Evolutionary conservation across 345 rosid genomes (phyloP), one percentile per base, ranked within the genome.

Genomic region (Streptanthus diversifolius): DNA sequence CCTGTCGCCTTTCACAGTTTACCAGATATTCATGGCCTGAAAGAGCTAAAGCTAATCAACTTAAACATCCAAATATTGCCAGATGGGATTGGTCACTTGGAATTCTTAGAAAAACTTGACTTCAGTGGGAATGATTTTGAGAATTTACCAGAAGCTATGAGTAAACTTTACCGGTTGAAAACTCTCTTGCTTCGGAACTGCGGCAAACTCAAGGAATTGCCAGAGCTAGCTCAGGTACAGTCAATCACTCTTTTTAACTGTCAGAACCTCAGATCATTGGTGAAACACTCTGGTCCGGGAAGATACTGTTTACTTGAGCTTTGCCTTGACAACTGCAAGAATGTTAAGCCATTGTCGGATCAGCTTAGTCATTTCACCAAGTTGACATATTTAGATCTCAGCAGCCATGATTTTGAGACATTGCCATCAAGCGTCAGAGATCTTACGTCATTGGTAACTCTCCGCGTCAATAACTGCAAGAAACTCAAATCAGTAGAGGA

Each of bases 261-360:
- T 30, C 53, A 14, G 8, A 72, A 21, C 36, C 70, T 72, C 35
- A 53, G 0, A 30, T 37, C 63, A 1, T 21, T 72, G 29, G n/a
- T 63, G 48, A 63, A 52, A 29, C 13, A 6, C 2, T 70, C 30
- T 21, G 29, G 35, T 27, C 41, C 7, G 1, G 5, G 52, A 0
- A 32, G 11, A 8, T 63, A 72, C 7, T 0, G 13, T 61, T 71
- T 71, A 61, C 53, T 37, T 71, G 76, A 71, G 54, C 62, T 71
- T 37, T 61, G 25, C 29, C 54, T 71, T 29, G 76, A 71, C 3
- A 62, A 61, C 41, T 62, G 76, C 76, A 71, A 36, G 15, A 71
- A 27, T 8, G 24, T 62, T 11, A 4, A 18, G 39, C 18, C 21
- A 8, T 39, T 62, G 24, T 51, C 68, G 8, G 53, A 29, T 1